phyloP scores from a whole-genome alignment of 2,329 filamentous ascomycete genomes.

The Cladosporium phlei region DNA sequence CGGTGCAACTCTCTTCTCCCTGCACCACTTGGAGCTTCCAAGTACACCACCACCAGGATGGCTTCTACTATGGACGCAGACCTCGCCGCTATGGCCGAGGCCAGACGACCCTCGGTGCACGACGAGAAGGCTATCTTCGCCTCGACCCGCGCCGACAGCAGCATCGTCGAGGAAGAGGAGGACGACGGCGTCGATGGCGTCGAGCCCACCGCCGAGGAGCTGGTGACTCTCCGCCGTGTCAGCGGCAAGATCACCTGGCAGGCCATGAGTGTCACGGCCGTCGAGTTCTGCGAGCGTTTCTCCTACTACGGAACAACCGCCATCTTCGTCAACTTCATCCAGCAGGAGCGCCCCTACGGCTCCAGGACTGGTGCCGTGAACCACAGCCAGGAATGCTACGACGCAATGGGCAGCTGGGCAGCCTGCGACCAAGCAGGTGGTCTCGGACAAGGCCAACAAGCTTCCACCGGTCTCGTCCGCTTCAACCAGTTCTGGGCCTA shows the following conservation, averaged over 20 bases:
- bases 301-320: slow-evolving; percentile 42
- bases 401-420: slow-evolving; percentile 30
- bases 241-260: slow-evolving; percentile 43
- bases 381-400: slow-evolving; percentile 27
- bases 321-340: slow-evolving; percentile 48
- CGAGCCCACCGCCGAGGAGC: slow-evolving; percentile 41
- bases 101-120: slow-evolving; percentile 20
- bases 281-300: slow-evolving; percentile 48
- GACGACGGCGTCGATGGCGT: slow-evolving; percentile 13
- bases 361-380: slow-evolving; percentile 38
- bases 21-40: not conserved
- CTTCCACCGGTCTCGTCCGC: slow-evolving; percentile 42
- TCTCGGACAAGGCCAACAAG: slow-evolving; percentile 38
- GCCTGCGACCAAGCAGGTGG: slow-evolving; percentile 34
- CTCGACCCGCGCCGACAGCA: slow-evolving; percentile 15
- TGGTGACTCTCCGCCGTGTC: slow-evolving; percentile 40
- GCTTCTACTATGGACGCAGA: slow-evolving; percentile 9
- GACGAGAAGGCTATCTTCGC: slow-evolving; percentile 11
- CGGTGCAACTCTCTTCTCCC: not conserved
- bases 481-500: slow-evolving; percentile 47
- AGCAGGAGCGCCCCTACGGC: slow-evolving; percentile 27
- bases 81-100: slow-evolving; percentile 22
- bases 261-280: slow-evolving; percentile 44
- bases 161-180: slow-evolving; percentile 9
- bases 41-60: slow-evolving; percentile 10